Evolutionary conservation across 306 rosid species (phyloP), one percentile per base, ranked within the genome.

Genomic region (Rosa lucieae): DNA sequence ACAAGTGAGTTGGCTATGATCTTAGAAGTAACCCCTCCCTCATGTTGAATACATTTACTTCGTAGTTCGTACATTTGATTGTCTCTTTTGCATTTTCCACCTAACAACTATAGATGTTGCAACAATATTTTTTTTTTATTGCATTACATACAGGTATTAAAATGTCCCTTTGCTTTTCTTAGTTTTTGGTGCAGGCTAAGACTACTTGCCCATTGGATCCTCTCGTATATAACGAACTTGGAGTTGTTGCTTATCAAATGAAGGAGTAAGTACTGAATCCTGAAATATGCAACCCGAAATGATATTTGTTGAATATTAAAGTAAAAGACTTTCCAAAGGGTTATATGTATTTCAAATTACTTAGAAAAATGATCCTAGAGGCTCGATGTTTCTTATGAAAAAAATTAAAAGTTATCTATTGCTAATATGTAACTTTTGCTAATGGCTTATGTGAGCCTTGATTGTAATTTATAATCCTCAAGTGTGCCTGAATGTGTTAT

Each of bases 201-300:
- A 76, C 91, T 71, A 90, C 82, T 81, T 95, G 98, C 80, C 89
- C 98, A 82, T 91, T 93, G 1, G 99, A 95, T 85, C 98, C 98
- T 42, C 99, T 93, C 77, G 93, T 95, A 40, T 95, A 84, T 79
- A 95, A 95, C 78, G 99, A 95, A 86, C 96, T 93, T 65, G 99
- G 99, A 86, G 98, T 91, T 77, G 99, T 95, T 82, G 98, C 98
- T 74, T 95, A 93, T 84, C 84, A 95, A 77, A 91, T 89, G 98
- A 89, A 93, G 84, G 99, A 95, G 99, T 95, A 88, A 88, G 89
- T 78, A 77, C 65, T 39, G 62, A 77, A 55, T 61, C 69, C 66
- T 78, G 35, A 32, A 69, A 75, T 79, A 55, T 79, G 52, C 17
- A 35, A 73, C 35, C 17, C 18, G 20, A 12, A 12, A 47, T 2